Conservation (phyloP, 176 grass and related monocot species). For the Alopecurus myosuroides region DNA sequence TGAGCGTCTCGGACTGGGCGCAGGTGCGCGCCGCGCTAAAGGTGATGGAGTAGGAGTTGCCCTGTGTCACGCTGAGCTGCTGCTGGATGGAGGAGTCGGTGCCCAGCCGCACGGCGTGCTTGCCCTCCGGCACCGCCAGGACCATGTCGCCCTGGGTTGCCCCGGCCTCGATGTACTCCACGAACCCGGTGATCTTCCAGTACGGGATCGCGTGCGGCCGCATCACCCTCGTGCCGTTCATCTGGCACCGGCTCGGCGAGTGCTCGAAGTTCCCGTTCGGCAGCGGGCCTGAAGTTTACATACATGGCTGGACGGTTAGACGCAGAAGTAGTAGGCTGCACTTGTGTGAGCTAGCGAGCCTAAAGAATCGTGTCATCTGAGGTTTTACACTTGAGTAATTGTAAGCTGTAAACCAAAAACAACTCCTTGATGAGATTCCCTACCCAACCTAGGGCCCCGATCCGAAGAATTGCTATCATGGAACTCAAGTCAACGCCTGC, state of each 20-base stretch:
- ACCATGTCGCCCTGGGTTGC: conserved; percentile 24
- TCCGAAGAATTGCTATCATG: no score
- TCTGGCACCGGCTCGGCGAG: background rate
- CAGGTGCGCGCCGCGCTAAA: conserved; percentile 47
- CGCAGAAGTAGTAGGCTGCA: no score
- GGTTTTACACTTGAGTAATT: no score
- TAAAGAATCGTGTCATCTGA: no score
- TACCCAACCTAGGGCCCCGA: no score
- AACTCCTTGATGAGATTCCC: no score
- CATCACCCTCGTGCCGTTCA: conserved; percentile 21
- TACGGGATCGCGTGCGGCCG: background rate
- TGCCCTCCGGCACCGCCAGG: conserved; percentile 26
- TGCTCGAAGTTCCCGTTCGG: conserved; percentile 45
- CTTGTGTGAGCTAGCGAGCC: no score
- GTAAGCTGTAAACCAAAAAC: no score
- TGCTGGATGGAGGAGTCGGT: conserved; percentile 33
- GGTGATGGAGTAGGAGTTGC: conserved; percentile 38
- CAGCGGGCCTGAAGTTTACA: conserved; percentile 19
- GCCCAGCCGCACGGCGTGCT: conserved; percentile 40
- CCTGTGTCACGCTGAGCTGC: conserved; percentile 9
- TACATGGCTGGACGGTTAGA: background rate
- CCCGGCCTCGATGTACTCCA: conserved; percentile 40
- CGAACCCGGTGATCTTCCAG: conserved; percentile 35
- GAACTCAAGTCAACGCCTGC: no score
- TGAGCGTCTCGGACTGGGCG: conserved; percentile 30